Conservation (phyloP, 352 stramenopile genomes). For the Globisporangium nodosum region DNA sequence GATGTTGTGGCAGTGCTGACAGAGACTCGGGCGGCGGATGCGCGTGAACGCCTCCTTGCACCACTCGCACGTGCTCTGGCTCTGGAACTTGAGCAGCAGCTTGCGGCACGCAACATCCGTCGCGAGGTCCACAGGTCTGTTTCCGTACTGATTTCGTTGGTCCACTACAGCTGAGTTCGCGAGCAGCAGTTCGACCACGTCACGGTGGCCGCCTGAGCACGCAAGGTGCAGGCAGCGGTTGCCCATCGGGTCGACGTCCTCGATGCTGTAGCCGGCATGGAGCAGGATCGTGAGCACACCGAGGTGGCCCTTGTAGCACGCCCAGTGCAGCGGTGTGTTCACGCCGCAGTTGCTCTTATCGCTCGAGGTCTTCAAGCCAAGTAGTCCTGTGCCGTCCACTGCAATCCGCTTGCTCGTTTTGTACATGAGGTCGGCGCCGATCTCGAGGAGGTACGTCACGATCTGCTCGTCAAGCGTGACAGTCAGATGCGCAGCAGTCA, state of each 20-base stretch:
- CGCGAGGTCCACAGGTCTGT: slow-evolving; percentile 62
- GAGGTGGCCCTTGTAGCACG: slow-evolving; percentile 76
- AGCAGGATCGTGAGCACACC: slow-evolving; percentile 65
- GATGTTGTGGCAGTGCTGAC: slow-evolving; percentile 75
- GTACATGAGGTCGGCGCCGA: slow-evolving; percentile 72
- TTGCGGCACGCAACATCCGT: slow-evolving; percentile 56
- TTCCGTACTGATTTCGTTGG: slow-evolving; percentile 69
- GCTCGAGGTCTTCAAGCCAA: background rate
- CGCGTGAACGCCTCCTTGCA: slow-evolving; percentile 72
- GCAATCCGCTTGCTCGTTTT: slow-evolving; percentile 28
- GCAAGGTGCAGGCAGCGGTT: slow-evolving; percentile 75
- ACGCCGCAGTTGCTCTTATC: slow-evolving; percentile 21
- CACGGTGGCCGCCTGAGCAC: slow-evolving; percentile 55
- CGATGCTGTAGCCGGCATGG: slow-evolving; percentile 54
- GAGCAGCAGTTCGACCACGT: slow-evolving; percentile 68
- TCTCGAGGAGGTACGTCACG: slow-evolving; percentile 59
- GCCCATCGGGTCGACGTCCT: slow-evolving; percentile 60
- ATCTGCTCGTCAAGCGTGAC: slow-evolving; percentile 13
- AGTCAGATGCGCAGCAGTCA: background rate
- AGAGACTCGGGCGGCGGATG: slow-evolving; percentile 62
- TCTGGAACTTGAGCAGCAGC: slow-evolving; percentile 55
- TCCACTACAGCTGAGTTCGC: slow-evolving; percentile 54
- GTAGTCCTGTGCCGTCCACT: slow-evolving; percentile 3
- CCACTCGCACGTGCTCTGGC: slow-evolving; percentile 58
- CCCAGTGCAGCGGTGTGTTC: slow-evolving; percentile 83